Evolutionary conservation across 768 basidiomycete genomes (phyloP), one percentile per base, ranked within the genome.

Genomic region (Chalciporus chontae): DNA sequence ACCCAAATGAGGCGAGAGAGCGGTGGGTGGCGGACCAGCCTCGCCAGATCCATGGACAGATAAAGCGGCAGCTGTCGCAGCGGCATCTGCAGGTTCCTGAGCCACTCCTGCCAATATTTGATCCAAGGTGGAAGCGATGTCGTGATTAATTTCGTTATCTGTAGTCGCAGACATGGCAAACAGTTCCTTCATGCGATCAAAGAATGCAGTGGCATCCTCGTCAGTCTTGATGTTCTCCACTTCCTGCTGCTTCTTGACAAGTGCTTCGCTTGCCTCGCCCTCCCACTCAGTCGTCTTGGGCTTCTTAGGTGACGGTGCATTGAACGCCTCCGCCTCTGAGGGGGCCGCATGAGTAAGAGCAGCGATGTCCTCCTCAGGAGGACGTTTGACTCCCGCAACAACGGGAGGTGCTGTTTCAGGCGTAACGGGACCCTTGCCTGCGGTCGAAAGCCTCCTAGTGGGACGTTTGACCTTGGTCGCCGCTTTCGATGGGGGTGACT

Each of bases 281-380:
- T 86, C 84, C 81, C 83, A 87, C 47, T 90, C 85, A 18, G 77
- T 5, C 5, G 6, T 80, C 73, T 85, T 87, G 43, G 69, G 62
- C 41, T 84, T 80, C 69, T 90, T 90, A 13, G 87, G 84, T 6
- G 86, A 83, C 7, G 85, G 85, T 7, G 78, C 80, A 47, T 81
- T 78, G 41, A 46, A 59, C 34, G 46, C 51, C 47, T 60, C 68
- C 18, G 60, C 54, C 42, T 66, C 61, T 42, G 71, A 64, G 46
- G 65, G 60, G 8, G 72, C 68, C 4, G 68, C 57, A 10, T 52
- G 69, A 23, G 63, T 56, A 2, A 66, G 54, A 40, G 58, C 48
- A 32, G 59, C 45, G 18, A 59, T 48, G 6, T 62, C 66, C 24
- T 83, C 68, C 17, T 71, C 68, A 37, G 68, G 57, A 6, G 62